phyloP scores from a whole-genome alignment of 1,284 basidiomycete genomes.

The Ceraceosorus guamensis region DNA sequence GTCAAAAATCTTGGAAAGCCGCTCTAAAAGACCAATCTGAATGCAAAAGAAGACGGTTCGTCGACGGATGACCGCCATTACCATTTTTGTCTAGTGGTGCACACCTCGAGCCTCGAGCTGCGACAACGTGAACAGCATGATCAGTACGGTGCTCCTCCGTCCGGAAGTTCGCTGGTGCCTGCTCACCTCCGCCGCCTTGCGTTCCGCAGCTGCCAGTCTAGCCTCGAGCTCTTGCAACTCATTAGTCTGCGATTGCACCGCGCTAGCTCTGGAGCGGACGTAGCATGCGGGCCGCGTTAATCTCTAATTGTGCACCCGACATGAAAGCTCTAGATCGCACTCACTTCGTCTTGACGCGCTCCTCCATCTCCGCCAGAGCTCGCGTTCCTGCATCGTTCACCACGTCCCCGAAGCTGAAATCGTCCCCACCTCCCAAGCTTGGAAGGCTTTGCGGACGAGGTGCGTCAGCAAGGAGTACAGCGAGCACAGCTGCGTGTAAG shows the following conservation, averaged over 20 bases:
- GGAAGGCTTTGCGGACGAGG: no score
- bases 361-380: background rate
- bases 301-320: background rate
- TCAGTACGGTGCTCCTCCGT: no score
- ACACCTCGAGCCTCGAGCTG: no score
- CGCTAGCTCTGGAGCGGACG: background rate
- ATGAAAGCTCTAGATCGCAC: background rate
- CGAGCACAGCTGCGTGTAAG: background rate
- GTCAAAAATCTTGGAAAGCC: no score
- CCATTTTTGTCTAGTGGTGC: no score
- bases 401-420: background rate
- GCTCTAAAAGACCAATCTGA: no score
- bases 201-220: constrained; percentile 9
- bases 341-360: background rate
- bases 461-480: background rate
- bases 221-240: constrained; percentile 9
- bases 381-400: background rate
- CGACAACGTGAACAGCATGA: no score
- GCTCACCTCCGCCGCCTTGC: constrained; percentile 6
- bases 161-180: no score
- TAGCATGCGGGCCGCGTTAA: background rate
- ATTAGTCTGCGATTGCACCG: constrained; percentile 1
- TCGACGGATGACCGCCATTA: no score
- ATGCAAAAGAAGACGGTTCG: no score
- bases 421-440: background rate